phyloP scores from a whole-genome alignment of 2,329 filamentous ascomycete species.

The Xylaria arbuscula region DNA sequence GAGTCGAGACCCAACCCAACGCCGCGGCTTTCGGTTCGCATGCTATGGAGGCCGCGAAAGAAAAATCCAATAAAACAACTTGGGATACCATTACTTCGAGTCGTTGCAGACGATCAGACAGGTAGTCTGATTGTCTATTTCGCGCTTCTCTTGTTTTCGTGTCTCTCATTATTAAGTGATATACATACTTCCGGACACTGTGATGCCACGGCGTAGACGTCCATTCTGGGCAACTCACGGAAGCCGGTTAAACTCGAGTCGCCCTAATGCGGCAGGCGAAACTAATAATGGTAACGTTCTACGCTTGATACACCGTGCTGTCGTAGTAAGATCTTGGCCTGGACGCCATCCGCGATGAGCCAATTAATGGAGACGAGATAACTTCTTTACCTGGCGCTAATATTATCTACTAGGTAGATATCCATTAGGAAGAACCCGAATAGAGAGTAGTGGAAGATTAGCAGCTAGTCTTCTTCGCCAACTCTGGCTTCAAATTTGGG shows the following conservation, averaged over 20 bases:
- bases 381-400: too few species aligned
- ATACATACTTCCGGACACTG: not conserved
- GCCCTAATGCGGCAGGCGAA: slow-evolving; percentile 30
- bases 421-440: too few species aligned
- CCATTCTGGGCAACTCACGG: slow-evolving; percentile 38
- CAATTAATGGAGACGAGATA: too few species aligned
- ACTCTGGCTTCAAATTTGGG: too few species aligned
- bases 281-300: not conserved
- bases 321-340: not conserved
- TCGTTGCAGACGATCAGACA: not conserved
- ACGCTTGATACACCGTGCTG: not conserved
- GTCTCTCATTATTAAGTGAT: not conserved
- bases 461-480: too few species aligned
- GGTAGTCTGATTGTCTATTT: slow-evolving; percentile 9
- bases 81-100: not conserved
- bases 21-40: not conserved
- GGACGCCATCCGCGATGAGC: too few species aligned
- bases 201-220: not conserved
- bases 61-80: not conserved
- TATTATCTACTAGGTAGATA: too few species aligned
- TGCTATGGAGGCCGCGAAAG: not conserved
- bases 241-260: slow-evolving; percentile 41
- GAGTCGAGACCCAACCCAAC: not conserved
- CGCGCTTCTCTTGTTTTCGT: not conserved
- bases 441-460: too few species aligned